Base-by-base conservation (phyloP, 495 filamentous ascomycete species). In the Pyronema domesticum region DNA sequence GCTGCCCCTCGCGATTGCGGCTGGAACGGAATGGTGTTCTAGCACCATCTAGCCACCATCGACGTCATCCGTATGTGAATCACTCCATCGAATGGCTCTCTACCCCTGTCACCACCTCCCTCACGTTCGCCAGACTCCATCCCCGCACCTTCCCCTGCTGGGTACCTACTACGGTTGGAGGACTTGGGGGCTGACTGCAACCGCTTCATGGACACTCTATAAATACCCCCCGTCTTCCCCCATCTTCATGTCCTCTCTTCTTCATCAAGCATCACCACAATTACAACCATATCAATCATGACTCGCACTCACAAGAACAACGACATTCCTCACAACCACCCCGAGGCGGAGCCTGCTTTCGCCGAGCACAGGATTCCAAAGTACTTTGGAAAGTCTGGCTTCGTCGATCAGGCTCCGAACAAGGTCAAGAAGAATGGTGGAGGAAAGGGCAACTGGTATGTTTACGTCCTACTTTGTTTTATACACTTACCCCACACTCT, bases 371-470 rank as follows among this genome's bases (percentile, higher is more conserved):
- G 82, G 57, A 68, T 94, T 23, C 89, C 91, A 61, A 85, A 86
- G 60, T 95, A 80, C 77, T 96, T 96, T 66, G 86, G 76, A 65
- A 95, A 95, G 75, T 70, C 77, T 35, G 91, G 89, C 59, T 83
- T 81, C 63, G 72, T 79, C 60, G 89, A 87, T 63, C 70, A 72
- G 59, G 82, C 93, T 64, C 91, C 89, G 40, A 85, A 85, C 69
- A 91, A 91, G 76, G 84, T 82, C 59, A 95, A 95, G 80, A 96
- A 96, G 74, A 84, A 94, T 57, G 89, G 89, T 50, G 83, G 79
- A 49, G 89, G 89, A 42, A 91, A 86, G 68, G 85, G 81, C 67
- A 95, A 95, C 69, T 96, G 89, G 89, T 95, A 77, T 68, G 80
- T 66, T 18, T 13, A 8, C 14, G 44, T 40, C n/a, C 40, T 15